Conservation (phyloP, 768 basidiomycete genomes). For the Guyanaporus albipodus region DNA sequence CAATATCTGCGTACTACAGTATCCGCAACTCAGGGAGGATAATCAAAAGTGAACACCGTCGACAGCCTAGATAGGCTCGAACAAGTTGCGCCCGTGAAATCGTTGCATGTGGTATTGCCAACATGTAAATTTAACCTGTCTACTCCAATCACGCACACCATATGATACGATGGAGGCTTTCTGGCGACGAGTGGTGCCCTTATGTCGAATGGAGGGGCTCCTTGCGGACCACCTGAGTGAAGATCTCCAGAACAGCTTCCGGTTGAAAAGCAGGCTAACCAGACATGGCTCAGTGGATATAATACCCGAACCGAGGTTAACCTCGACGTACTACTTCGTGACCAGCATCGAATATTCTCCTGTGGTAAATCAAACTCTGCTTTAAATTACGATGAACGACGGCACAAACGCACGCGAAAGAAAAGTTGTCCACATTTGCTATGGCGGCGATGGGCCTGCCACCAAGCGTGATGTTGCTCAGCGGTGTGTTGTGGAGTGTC, state of each 20-base stretch:
- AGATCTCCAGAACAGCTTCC: slow-evolving; percentile 17
- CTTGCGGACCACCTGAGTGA: slow-evolving; percentile 49
- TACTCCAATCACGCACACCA: too few relatives aligned
- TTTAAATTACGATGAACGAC: background rate
- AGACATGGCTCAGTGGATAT: background rate
- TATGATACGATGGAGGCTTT: too few relatives aligned
- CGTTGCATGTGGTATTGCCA: too few relatives aligned
- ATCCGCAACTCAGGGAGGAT: too few relatives aligned
- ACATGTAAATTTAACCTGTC: too few relatives aligned
- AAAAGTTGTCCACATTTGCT: slow-evolving; percentile 62
- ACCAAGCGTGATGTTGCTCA: slow-evolving; percentile 54
- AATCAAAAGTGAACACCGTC: too few relatives aligned
- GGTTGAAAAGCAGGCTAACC: slow-evolving; percentile 39
- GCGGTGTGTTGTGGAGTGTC: slow-evolving; percentile 37
- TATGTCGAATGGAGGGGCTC: slow-evolving; percentile 52
- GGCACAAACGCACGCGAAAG: slow-evolving; percentile 52
- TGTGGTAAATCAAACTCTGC: slow-evolving; percentile 21
- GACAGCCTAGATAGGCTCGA: too few relatives aligned
- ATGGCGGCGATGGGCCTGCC: slow-evolving; percentile 52
- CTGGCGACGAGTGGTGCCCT: too few relatives aligned
- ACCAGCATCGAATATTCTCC: slow-evolving; percentile 54
- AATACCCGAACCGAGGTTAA: background rate
- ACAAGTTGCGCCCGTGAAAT: too few relatives aligned
- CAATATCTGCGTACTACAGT: too few relatives aligned
- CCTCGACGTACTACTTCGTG: slow-evolving; percentile 55